Evolutionary conservation across 1,284 basidiomycete species (phyloP), one percentile per base, ranked within the genome.

Genomic region (Cutaneotrichosporon curvatum): DNA sequence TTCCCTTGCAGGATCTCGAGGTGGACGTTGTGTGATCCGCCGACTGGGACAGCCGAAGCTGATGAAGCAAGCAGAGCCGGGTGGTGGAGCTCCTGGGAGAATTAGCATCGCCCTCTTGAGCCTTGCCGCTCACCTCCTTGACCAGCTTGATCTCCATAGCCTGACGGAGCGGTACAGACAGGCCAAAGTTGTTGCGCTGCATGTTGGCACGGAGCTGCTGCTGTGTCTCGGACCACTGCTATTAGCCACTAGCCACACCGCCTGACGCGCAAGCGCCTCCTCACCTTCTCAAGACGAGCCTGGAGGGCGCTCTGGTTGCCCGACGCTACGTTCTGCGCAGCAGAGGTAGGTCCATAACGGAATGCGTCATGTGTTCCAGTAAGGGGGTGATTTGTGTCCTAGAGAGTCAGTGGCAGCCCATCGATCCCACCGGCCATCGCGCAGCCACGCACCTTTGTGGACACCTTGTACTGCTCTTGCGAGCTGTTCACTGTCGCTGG

Each of bases 71-170:
- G 54, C 21, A 67, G 47, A 18, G 63, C 51, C n/a, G 67, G 67
- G 59, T 68, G 63, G 52, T 65, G 66, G 7, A 55, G 54, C 37
- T 59, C 60, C 61, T 62, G 40, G n/a, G 15, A 15, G 14, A n/a
- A n/a, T n/a, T n/a, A n/a, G n/a, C n/a, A n/a, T n/a, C n/a, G n/a
- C n/a, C n/a, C n/a, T n/a, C n/a, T n/a, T n/a, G n/a, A n/a, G n/a
- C n/a, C n/a, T n/a, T n/a, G n/a, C n/a, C 16, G 74, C 82, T 62
- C 61, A 91, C 91, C 51, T 80, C 71, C 42, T 79, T 72, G 14
- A 89, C 87, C 39, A 91, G 79, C 76, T 85, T 87, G 61, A 91
- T 79, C 71, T 98, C 94, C 94, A 98, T 97, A 60, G 94, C 76
- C 48, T 82, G 75, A 37, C 91, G 79, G 67, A 95, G 79, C 5